phyloP scores from a whole-genome alignment of 768 basidiomycete species.

The Boletus rufocinnamomeus region DNA sequence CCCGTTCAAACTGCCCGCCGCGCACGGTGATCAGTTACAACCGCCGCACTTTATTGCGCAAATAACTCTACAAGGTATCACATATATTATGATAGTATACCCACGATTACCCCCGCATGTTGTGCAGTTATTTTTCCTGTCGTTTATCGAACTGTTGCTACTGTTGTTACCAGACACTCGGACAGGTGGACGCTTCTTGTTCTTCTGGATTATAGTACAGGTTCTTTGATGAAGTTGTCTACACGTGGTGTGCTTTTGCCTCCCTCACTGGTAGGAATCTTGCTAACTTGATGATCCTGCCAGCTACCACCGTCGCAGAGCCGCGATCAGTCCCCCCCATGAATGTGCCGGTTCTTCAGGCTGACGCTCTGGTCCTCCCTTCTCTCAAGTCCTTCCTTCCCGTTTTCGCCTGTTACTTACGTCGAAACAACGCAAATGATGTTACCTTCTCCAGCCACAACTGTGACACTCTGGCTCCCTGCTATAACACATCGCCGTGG shows the following conservation, averaged over 20 bases:
- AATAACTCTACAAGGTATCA: background rate
- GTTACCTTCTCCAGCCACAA: background rate
- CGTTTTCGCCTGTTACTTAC: background rate
- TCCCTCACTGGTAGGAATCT: background rate
- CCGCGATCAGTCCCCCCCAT: background rate
- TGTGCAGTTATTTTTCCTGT: background rate
- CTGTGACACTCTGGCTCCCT: background rate
- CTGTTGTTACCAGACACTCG: background rate
- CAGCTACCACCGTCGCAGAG: background rate
- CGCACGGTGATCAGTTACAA: slow-evolving; percentile 3
- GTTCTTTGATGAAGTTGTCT: slow-evolving; percentile 1
- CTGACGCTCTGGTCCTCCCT: background rate
- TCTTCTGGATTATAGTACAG: background rate
- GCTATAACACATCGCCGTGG: slow-evolving; percentile 2
- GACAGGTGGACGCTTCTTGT: slow-evolving; percentile 1
- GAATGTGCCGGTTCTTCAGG: background rate
- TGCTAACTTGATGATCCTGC: slow-evolving; percentile 5
- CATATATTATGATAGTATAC: background rate
- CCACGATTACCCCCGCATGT: background rate
- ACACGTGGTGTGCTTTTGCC: slow-evolving; percentile 12
- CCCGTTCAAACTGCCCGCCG: slow-evolving; percentile 7
- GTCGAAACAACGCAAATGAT: background rate
- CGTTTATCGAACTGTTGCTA: slow-evolving; percentile 4
- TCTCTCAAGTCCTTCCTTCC: background rate
- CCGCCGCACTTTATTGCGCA: background rate